Evolutionary conservation across 2,329 filamentous ascomycete species (phyloP).

Genomic region (Botrytis galanthina): DNA sequence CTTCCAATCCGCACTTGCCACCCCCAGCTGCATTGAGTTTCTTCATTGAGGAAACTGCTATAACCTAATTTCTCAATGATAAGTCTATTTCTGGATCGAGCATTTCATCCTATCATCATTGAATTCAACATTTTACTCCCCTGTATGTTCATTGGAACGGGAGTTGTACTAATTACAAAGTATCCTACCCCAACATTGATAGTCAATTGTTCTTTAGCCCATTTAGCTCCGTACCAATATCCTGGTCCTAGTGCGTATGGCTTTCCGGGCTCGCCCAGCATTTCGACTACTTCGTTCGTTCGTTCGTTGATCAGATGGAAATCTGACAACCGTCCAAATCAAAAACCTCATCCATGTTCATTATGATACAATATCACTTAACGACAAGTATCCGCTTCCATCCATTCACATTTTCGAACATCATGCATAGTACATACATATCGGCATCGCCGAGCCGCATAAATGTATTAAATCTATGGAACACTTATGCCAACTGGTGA

Average conservation of each 20-base stretch:
- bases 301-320: background rate
- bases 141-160: background rate
- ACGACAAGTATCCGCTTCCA: background rate
- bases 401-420: background rate
- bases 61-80: background rate
- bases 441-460: slow-evolving; percentile 15
- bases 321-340: background rate
- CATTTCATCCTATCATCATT: background rate
- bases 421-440: background rate
- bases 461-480: background rate
- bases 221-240: background rate
- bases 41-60: background rate
- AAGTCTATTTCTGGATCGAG: background rate
- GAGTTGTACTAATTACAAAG: background rate
- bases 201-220: background rate
- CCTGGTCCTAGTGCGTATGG: background rate
- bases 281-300: background rate
- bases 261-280: background rate
- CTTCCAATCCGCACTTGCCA: background rate
- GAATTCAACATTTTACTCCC: background rate
- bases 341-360: background rate
- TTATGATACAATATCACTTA: background rate
- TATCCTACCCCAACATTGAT: background rate
- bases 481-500: background rate
- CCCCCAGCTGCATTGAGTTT: background rate